Percentiles rank a stretch among this genome's conserved stretches.
These are phyloP conservation scores for Vitis riparia DNA, from an alignment of 164 flowering plant species.

Conservation along the genomic window DNA sequence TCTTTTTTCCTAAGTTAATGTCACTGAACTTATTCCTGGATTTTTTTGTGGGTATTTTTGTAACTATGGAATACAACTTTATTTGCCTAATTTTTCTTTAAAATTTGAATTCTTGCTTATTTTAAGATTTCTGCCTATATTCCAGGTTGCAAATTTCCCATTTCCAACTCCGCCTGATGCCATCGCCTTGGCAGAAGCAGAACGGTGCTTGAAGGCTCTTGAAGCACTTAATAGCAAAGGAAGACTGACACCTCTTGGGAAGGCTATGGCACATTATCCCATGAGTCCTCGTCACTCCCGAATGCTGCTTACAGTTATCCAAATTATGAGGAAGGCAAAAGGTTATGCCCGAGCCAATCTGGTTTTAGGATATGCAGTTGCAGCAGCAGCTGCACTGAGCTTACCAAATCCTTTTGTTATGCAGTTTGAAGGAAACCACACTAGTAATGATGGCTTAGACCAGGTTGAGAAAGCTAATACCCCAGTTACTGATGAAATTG, in stretches of 20 bases:
- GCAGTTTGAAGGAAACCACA: constrained; percentile 47
- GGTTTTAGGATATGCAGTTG: constrained; percentile 79
- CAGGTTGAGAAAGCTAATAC: constrained; percentile 24
- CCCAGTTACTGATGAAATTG: constrained; percentile 12
- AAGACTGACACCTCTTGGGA: constrained; percentile 74
- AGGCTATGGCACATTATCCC: constrained; percentile 87
- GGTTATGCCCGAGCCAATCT: constrained; percentile 52
- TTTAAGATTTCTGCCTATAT: not conserved
- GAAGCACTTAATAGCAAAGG: constrained; percentile 79
- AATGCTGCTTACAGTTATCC: constrained; percentile 88
- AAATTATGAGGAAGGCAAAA: constrained; percentile 47
- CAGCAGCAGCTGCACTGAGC: constrained; percentile 89
- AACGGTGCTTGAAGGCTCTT: constrained; percentile 72
- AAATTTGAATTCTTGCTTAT: not conserved
- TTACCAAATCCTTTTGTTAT: constrained; percentile 69
- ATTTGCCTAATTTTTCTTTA: not conserved
- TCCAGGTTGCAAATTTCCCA: constrained; percentile 58
- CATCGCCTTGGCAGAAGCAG: constrained; percentile 69
- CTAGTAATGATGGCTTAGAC: constrained; percentile 25
- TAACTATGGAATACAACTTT: not conserved
- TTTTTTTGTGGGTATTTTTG: not conserved
- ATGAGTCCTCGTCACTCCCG: constrained; percentile 98
- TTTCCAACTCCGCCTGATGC: constrained; percentile 92
- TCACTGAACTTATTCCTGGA: not conserved
- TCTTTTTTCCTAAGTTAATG: not conserved